phyloP scores from a whole-genome alignment of 352 stramenopile species.

The Globisporangium barbulae region DNA sequence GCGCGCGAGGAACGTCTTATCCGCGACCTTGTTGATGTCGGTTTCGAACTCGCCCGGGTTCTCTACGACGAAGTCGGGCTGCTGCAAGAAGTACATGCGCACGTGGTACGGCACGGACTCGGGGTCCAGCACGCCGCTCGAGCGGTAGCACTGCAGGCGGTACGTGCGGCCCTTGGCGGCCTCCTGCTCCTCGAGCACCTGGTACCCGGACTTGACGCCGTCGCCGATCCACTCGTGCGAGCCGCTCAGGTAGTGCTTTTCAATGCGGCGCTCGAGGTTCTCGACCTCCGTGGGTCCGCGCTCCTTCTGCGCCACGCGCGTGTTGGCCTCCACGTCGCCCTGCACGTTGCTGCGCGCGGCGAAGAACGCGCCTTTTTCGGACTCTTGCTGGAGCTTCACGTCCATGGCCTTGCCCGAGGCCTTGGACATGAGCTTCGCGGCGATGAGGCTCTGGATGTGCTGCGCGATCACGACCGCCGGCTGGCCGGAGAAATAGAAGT shows the following conservation, averaged over 20 bases:
- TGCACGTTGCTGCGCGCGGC: slow-evolving; percentile 80
- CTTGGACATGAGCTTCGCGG: slow-evolving; percentile 81
- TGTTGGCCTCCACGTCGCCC: slow-evolving; percentile 48
- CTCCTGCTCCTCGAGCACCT: slow-evolving; percentile 64
- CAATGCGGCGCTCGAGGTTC: slow-evolving; percentile 65
- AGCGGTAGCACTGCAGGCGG: slow-evolving; percentile 86
- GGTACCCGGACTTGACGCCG: slow-evolving; percentile 75
- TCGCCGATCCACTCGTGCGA: slow-evolving; percentile 70
- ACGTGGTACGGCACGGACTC: slow-evolving; percentile 74
- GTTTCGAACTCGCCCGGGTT: slow-evolving; percentile 57
- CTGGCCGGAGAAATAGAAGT: slow-evolving; percentile 83
- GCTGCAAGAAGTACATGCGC: slow-evolving; percentile 82
- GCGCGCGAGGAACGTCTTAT: slow-evolving; percentile 75
- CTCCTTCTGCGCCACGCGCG: slow-evolving; percentile 47
- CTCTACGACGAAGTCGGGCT: slow-evolving; percentile 63
- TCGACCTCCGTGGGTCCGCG: slow-evolving; percentile 63
- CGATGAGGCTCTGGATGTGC: slow-evolving; percentile 78
- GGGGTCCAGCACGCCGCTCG: slow-evolving; percentile 70
- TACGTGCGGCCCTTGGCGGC: slow-evolving; percentile 56
- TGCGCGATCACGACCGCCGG: slow-evolving; percentile 58
- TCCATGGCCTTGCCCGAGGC: slow-evolving; percentile 69
- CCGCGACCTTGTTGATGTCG: slow-evolving; percentile 71
- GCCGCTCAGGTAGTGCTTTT: slow-evolving; percentile 78
- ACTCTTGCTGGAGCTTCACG: slow-evolving; percentile 81
- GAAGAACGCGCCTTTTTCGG: slow-evolving; percentile 72